Conservation (phyloP, 768 basidiomycete genomes). For the Amanita exitialis region DNA sequence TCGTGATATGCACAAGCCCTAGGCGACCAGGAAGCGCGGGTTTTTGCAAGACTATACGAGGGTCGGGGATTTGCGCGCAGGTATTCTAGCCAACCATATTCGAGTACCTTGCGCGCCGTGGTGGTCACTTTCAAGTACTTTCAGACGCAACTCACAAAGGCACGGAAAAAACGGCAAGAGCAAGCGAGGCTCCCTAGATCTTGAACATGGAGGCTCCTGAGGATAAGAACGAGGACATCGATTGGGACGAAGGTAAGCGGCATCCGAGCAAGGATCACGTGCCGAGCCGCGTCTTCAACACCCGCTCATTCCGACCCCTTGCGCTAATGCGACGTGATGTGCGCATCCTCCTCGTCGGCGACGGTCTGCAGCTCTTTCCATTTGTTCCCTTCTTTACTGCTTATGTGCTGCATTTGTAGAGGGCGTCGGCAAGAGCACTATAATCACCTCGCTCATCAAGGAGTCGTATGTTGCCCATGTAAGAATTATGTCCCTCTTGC, state of each 20-base stretch:
- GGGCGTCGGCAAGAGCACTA: slow-evolving; percentile 96
- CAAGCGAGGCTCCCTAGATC: slow-evolving; percentile 33
- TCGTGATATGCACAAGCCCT: slow-evolving; percentile 38
- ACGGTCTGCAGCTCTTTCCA: slow-evolving; percentile 45
- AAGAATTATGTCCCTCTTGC: slow-evolving; percentile 11
- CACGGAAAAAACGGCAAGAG: slow-evolving; percentile 27
- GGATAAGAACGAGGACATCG: slow-evolving; percentile 47
- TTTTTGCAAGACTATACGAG: slow-evolving; percentile 38
- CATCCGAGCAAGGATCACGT: slow-evolving; percentile 13
- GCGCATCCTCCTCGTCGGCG: slow-evolving; percentile 87
- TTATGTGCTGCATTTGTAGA: slow-evolving; percentile 35
- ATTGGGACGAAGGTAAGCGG: slow-evolving; percentile 30
- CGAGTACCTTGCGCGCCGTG: slow-evolving; percentile 36
- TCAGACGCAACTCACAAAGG: slow-evolving; percentile 29
- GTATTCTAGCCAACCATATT: slow-evolving; percentile 51
- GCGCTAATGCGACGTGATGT: slow-evolving; percentile 80
- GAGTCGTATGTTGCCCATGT: slow-evolving; percentile 90
- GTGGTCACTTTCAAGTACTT: background rate
- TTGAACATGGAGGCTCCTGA: slow-evolving; percentile 31
- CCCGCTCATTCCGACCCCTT: background rate
- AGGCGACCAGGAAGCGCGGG: slow-evolving; percentile 34
- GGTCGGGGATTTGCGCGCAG: slow-evolving; percentile 40
- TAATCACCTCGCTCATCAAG: slow-evolving; percentile 95
- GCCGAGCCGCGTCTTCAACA: background rate
- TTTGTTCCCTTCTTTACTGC: slow-evolving; percentile 8